These are phyloP conservation scores for Trichophyton simii DNA, from an alignment of 2,329 filamentous ascomycete genomes.

Conservation along the genomic window DNA sequence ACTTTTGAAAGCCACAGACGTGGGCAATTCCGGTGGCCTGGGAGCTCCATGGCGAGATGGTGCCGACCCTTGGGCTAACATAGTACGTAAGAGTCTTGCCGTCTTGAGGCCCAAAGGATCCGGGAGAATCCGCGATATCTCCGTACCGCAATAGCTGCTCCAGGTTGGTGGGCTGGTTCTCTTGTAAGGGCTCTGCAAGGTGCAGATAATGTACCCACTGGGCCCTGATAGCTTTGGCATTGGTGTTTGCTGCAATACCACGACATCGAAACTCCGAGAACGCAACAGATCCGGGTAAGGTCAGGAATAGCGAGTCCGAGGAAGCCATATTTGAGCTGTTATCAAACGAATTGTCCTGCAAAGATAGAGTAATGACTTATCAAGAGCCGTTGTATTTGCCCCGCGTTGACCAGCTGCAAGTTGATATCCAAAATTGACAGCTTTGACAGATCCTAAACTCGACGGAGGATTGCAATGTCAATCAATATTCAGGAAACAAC, in stretches of 20 bases:
- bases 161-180: conserved; percentile 39
- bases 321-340: conserved; percentile 22
- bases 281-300: conserved; percentile 32
- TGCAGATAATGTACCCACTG: conserved; percentile 53
- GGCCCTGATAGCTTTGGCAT: conserved; percentile 33
- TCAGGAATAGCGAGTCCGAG: conserved; percentile 22
- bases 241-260: conserved; percentile 31
- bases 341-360: not conserved
- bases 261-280: conserved; percentile 36
- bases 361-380: not conserved
- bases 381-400: not conserved
- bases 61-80: conserved; percentile 65
- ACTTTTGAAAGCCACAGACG: conserved; percentile 67
- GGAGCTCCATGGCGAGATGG: conserved; percentile 91
- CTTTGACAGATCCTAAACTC: not conserved
- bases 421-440: not conserved
- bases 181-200: conserved; percentile 38
- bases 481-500: not conserved
- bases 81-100: conserved; percentile 50
- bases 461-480: not conserved
- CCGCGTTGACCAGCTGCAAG: not conserved
- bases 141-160: conserved; percentile 51
- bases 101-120: conserved; percentile 35
- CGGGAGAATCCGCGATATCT: conserved; percentile 38
- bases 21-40: conserved; percentile 89